phyloP scores from a whole-genome alignment of 257 asterid genomes.

The Anisodus tanguticus region DNA sequence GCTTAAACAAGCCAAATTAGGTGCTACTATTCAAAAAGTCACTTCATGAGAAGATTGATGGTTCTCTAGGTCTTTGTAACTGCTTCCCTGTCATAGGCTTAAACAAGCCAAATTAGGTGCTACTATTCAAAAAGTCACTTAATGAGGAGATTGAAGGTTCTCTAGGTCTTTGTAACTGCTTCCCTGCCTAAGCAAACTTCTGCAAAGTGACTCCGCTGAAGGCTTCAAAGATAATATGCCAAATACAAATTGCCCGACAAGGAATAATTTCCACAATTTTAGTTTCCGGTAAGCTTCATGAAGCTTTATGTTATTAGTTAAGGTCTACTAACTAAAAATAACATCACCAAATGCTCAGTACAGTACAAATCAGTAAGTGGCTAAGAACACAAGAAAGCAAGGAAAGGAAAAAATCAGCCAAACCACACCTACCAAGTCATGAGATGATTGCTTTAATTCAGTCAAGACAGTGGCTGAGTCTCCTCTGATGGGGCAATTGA shows the following conservation, averaged over 20 bases:
- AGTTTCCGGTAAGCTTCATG: slow-evolving; percentile 8
- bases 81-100: slow-evolving; percentile 6
- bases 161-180: neutral
- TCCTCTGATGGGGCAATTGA: slow-evolving; percentile 92
- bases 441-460: slow-evolving; percentile 84
- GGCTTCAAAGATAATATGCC: neutral
- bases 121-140: neutral
- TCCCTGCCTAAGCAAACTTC: neutral
- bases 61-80: slow-evolving; percentile 2
- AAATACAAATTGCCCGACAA: neutral
- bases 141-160: neutral
- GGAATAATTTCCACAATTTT: neutral
- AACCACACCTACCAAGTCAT: slow-evolving; percentile 78
- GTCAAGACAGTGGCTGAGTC: slow-evolving; percentile 87
- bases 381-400: slow-evolving; percentile 7
- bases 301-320: neutral
- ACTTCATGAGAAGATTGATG: neutral
- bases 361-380: neutral
- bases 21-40: neutral
- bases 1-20: neutral
- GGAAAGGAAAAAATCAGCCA: slow-evolving; percentile 8
- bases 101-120: neutral
- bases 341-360: neutral
- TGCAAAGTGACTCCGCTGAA: slow-evolving; percentile 9
- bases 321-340: neutral